phyloP scores from a whole-genome alignment of 2,329 filamentous ascomycete species.

The Fusarium sp. region DNA sequence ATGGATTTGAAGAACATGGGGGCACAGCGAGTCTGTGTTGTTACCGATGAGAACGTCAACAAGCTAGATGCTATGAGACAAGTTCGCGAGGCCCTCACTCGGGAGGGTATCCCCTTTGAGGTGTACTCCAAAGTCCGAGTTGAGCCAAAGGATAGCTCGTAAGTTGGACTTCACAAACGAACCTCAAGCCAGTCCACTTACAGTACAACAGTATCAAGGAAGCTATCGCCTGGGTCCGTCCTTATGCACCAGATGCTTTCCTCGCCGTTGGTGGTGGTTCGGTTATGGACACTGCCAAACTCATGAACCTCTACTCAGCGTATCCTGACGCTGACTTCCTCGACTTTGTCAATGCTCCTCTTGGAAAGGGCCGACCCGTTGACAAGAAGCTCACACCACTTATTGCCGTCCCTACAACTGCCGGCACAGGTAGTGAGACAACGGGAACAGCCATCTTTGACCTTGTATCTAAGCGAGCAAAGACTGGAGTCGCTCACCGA shows the following conservation, averaged over 20 bases:
- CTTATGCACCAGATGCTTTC: slow-evolving; percentile 86
- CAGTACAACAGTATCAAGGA: slow-evolving; percentile 75
- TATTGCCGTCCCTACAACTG: slow-evolving; percentile 86
- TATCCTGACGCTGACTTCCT: slow-evolving; percentile 94
- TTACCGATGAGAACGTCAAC: slow-evolving; percentile 86
- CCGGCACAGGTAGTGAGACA: slow-evolving; percentile 90
- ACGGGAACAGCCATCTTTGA: slow-evolving; percentile 99
- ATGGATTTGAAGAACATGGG: slow-evolving; percentile 98
- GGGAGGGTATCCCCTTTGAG: slow-evolving; percentile 82
- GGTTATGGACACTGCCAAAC: slow-evolving; percentile 97
- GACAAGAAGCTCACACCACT: slow-evolving; percentile 77
- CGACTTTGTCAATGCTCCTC: slow-evolving; percentile 96
- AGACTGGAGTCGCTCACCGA: slow-evolving; percentile 95
- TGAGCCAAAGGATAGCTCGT: slow-evolving; percentile 96
- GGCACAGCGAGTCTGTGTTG: slow-evolving; percentile 86
- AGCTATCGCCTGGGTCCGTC: slow-evolving; percentile 87
- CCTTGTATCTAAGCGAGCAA: slow-evolving; percentile 86
- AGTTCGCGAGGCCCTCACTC: slow-evolving; percentile 81
- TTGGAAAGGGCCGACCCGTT: slow-evolving; percentile 87
- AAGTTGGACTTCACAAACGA: slow-evolving; percentile 47
- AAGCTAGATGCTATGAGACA: slow-evolving; percentile 91
- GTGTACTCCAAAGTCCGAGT: slow-evolving; percentile 85
- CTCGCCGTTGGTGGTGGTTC: slow-evolving; percentile 90
- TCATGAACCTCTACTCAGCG: slow-evolving; percentile 96
- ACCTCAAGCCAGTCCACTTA: slow-evolving; percentile 13